Conservation (phyloP, 177 flowering plant genomes). For the Vitis hybrid region DNA sequence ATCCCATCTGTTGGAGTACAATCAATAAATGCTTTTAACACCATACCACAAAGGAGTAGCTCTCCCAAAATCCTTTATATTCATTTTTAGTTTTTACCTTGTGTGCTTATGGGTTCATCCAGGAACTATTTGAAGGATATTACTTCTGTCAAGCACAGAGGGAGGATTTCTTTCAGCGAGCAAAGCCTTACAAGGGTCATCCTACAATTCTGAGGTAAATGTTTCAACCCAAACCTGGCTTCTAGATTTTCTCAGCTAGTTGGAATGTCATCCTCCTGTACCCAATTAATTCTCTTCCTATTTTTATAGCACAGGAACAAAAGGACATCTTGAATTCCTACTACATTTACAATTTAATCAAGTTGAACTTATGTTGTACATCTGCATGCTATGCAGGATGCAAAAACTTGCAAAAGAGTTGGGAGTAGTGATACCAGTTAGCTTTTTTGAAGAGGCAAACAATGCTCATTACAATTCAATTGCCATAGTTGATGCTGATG, state of each 20-base stretch:
- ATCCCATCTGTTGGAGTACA: too few species aligned
- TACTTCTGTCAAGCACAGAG: slow-evolving; percentile 99
- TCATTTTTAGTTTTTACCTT: neutral
- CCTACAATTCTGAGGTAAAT: slow-evolving; percentile 75
- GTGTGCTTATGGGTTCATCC: slow-evolving; percentile 19
- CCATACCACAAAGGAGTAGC: too few species aligned
- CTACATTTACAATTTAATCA: neutral
- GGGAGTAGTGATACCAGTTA: slow-evolving; percentile 93
- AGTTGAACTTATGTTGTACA: neutral
- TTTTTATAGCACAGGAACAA: neutral
- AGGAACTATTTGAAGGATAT: slow-evolving; percentile 97
- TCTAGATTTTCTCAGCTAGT: neutral
- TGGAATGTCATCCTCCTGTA: neutral
- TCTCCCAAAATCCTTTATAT: neutral
- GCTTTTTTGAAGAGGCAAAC: slow-evolving; percentile 98
- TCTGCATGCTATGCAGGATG: slow-evolving; percentile 53
- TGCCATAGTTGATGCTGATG: slow-evolving; percentile 97
- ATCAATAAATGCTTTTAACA: too few species aligned
- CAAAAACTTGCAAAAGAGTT: slow-evolving; percentile 91
- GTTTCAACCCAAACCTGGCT: neutral
- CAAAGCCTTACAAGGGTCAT: slow-evolving; percentile 83
- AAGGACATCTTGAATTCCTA: neutral
- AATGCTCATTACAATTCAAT: slow-evolving; percentile 97
- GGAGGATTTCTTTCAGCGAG: slow-evolving; percentile 82
- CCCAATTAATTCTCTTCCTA: neutral